Conservation (phyloP, 805 yeast genomes). For the Hyphopichia homilentoma region DNA sequence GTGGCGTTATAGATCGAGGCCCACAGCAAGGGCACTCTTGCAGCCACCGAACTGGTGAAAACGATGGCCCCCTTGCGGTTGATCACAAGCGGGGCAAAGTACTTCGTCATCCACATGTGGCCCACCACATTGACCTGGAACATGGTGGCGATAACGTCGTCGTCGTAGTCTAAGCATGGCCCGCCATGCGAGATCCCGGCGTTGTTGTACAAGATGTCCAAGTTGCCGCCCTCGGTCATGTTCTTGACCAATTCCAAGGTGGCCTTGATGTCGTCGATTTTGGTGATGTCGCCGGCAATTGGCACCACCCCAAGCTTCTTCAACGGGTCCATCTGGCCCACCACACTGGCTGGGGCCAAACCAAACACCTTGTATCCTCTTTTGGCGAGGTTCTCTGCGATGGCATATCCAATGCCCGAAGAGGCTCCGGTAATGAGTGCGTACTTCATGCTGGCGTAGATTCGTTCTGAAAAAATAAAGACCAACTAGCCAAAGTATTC, state of each 20-base stretch:
- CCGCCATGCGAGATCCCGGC: slow-evolving; percentile 33
- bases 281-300: slow-evolving; percentile 33
- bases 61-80: slow-evolving; percentile 32
- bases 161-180: slow-evolving; percentile 28
- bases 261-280: slow-evolving; percentile 19
- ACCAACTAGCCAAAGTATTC: too few species aligned
- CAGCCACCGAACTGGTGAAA: slow-evolving; percentile 36
- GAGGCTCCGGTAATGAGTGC: slow-evolving; percentile 52
- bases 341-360: slow-evolving; percentile 20
- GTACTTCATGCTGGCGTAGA: slow-evolving; percentile 5
- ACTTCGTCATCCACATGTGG: slow-evolving; percentile 32
- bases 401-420: slow-evolving; percentile 52
- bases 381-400: slow-evolving; percentile 41
- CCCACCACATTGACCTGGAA: slow-evolving; percentile 38
- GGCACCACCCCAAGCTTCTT: slow-evolving; percentile 25
- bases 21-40: slow-evolving; percentile 31
- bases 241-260: neutral
- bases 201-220: slow-evolving; percentile 39
- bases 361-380: slow-evolving; percentile 36
- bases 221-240: slow-evolving; percentile 28
- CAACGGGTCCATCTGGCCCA: slow-evolving; percentile 20
- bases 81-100: slow-evolving; percentile 27
- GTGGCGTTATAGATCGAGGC: slow-evolving; percentile 30
- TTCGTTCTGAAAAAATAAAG: too few species aligned
- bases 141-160: slow-evolving; percentile 13